These are phyloP conservation scores for Kentomonas sorsogonicus DNA, from an alignment of 208 protist species.

Conservation along the genomic window DNA sequence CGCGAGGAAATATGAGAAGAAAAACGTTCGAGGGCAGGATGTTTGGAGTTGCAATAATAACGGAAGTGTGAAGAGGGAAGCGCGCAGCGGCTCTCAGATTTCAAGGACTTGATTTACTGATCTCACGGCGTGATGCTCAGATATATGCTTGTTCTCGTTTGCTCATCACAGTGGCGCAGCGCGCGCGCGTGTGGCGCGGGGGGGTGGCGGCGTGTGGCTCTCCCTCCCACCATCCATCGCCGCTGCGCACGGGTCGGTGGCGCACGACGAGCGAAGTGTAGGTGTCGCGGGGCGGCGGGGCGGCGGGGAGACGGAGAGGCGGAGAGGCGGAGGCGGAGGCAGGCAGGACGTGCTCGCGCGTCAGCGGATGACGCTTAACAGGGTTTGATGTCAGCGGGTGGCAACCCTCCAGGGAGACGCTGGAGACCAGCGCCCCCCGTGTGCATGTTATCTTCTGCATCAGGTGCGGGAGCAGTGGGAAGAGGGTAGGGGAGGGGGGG, in stretches of 20 bases:
- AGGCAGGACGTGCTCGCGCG: slow-evolving; percentile 1
- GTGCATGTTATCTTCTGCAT: slow-evolving; percentile 30
- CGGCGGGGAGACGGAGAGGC: neutral
- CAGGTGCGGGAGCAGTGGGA: too few species aligned
- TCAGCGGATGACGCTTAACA: slow-evolving; percentile 46
- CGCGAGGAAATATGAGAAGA: too few species aligned
- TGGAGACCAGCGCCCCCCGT: slow-evolving; percentile 16
- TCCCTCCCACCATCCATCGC: slow-evolving; percentile 28
- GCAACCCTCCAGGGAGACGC: slow-evolving; percentile 18
- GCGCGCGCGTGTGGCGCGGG: neutral
- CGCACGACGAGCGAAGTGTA: slow-evolving; percentile 49
- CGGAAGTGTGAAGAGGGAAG: neutral
- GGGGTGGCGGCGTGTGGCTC: too few species aligned
- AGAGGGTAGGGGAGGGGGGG: too few species aligned
- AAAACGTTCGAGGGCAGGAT: too few species aligned
- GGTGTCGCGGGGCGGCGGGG: slow-evolving; percentile 4
- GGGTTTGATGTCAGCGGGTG: slow-evolving; percentile 15
- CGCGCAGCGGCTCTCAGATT: slow-evolving; percentile 29
- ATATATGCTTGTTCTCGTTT: slow-evolving; percentile 58
- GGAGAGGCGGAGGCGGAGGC: neutral
- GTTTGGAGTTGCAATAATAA: neutral
- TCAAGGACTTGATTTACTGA: slow-evolving; percentile 42
- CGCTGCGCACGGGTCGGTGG: slow-evolving; percentile 17
- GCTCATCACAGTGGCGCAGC: slow-evolving; percentile 21
- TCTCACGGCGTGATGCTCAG: slow-evolving; percentile 24